phyloP scores from a whole-genome alignment of 192 early-diverging fungal species.

The Coemansia sp. region DNA sequence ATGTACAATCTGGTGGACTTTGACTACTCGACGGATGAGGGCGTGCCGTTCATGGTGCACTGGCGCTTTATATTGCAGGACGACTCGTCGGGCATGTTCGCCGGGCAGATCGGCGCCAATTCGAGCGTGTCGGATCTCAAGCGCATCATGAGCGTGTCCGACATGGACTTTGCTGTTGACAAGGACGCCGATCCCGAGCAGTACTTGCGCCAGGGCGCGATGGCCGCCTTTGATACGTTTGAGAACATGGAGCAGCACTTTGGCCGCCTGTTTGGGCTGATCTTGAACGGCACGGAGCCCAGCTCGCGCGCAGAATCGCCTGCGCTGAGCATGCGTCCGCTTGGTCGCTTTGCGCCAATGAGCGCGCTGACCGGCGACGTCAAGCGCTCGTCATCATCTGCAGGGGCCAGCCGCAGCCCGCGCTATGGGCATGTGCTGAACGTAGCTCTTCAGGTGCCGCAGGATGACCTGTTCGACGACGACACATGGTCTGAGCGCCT shows the following conservation, averaged over 20 bases:
- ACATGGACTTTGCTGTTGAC: constrained; percentile 75
- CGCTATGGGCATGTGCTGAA: constrained; percentile 81
- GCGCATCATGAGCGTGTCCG: constrained; percentile 76
- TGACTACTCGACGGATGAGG: constrained; percentile 64
- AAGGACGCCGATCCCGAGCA: constrained; percentile 63
- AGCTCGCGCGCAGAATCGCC: constrained; percentile 49
- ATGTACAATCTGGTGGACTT: constrained; percentile 91
- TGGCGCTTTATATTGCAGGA: constrained; percentile 76
- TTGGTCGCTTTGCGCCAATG: constrained; percentile 38
- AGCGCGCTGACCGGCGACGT: constrained; percentile 35
- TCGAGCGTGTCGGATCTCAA: constrained; percentile 52
- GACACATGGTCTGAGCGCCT: constrained; percentile 70
- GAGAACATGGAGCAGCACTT: constrained; percentile 70
- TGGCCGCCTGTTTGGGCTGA: constrained; percentile 58
- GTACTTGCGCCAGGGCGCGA: constrained; percentile 80
- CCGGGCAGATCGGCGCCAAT: constrained; percentile 24
- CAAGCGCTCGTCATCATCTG: constrained; percentile 21
- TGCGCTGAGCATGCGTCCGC: constrained; percentile 33
- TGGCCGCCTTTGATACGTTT: constrained; percentile 71
- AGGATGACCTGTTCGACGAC: constrained; percentile 61
- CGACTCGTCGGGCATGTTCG: constrained; percentile 53
- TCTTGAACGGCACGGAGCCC: constrained; percentile 50
- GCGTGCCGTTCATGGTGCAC: constrained; percentile 64
- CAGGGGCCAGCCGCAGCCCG: constrained; percentile 9
- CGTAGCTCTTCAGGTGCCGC: constrained; percentile 70